Base-by-base conservation (phyloP, 352 stramenopile species). In the Phytophthora kernoviae region DNA sequence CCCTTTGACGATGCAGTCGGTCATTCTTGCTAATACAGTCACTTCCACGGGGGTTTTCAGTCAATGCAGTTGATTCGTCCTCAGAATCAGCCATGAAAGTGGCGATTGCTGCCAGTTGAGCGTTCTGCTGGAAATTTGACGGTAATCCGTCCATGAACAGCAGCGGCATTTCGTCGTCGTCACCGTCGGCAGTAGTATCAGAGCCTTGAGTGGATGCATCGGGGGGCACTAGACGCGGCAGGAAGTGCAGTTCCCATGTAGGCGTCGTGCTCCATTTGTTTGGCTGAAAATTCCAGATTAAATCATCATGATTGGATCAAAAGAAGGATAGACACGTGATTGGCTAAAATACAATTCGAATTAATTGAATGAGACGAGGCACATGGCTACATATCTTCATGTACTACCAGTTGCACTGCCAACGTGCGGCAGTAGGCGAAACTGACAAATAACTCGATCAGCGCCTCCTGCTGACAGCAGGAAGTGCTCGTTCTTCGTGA, bases 381-480 rank as follows among this genome's bases (percentile, higher is more conserved):
- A 50, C 14, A 57, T 34, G 20, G n/a, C 40, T 50, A 42, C 33
- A 22, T 33, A 47, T 18, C 20, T 47, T 39, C 14, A 39, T 17
- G 27, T 18, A 1, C 17, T 22, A 2, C 45, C 27, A 40, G n/a
- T n/a, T n/a, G 6, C 24, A 30, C 6, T 3, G 24, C 24, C 6
- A 30, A 30, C 24, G 6, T 30, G 24, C 6, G 53, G 27, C 30
- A 46, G 50, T 0, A 68, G 51, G 18, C 72, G 67, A 53, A 84
- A 96, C 70, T 97, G 89, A 42, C 89, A 93, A n/a, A 96, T 62
- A 15, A 81, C 70, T 41, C 87, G 85, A 55, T 97, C 89, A 20
- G 70, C 40, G 5, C 89, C 88, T 11, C 84, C 88, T 0, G 75
- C 78, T n/a, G 88, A 82, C 10, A 95, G 61, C 42, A 95, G 12